Percentiles rank a stretch among this genome's conserved stretches.
phyloP scores from a whole-genome alignment of 1,139 yeast species.

The Lodderomyces metapsilosis region DNA sequence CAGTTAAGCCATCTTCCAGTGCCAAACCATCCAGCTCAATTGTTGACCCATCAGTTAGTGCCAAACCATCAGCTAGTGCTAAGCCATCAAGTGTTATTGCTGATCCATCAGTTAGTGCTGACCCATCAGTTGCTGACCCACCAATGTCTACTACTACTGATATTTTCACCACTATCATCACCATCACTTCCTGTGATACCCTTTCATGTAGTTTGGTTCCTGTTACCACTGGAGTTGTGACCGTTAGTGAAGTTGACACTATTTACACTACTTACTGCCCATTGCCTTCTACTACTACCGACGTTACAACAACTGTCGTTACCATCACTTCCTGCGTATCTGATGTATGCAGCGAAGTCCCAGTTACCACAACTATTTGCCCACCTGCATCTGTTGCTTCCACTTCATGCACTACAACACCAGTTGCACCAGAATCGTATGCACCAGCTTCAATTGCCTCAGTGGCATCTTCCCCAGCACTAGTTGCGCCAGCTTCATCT shows the following conservation, averaged over 20 bases:
- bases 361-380: no score
- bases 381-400: constrained; percentile 31
- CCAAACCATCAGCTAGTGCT: constrained; percentile 7
- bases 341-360: constrained; percentile 1
- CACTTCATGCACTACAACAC: no score
- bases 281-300: constrained; percentile 20
- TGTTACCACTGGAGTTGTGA: constrained; percentile 35
- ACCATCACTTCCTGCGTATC: constrained; percentile 50
- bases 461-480: no score
- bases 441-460: no score
- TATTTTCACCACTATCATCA: constrained; percentile 29
- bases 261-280: constrained; percentile 37
- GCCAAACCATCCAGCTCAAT: no score
- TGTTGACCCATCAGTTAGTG: no score
- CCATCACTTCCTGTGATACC: constrained; percentile 48
- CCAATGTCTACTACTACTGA: constrained; percentile 22
- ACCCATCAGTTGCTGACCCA: no score
- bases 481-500: no score
- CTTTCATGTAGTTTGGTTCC: constrained; percentile 30
- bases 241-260: constrained; percentile 26
- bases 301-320: no score
- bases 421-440: no score
- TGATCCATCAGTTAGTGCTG: constrained; percentile 6
- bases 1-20: no score
- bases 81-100: constrained; percentile 8